Conservation (phyloP, 2,329 filamentous ascomycete genomes). For the Helotiales sp. region DNA sequence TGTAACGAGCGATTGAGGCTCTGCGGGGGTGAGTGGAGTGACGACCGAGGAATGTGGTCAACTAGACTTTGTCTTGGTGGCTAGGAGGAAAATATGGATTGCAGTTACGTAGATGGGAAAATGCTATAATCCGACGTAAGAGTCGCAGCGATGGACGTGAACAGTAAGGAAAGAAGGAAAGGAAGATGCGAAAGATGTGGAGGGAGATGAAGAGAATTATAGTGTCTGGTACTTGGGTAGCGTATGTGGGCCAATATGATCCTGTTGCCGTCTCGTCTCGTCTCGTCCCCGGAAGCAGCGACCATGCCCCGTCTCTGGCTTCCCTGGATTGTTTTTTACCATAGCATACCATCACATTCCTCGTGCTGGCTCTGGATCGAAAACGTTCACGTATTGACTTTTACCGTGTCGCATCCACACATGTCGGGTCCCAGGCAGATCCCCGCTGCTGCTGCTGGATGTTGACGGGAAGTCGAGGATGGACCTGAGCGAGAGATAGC, state of each 20-base stretch:
- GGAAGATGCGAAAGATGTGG: background rate
- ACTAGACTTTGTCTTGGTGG: conserved; percentile 1
- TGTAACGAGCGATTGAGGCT: conserved; percentile 16
- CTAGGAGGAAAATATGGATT: background rate
- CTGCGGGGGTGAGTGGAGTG: conserved; percentile 2
- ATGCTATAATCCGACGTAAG: background rate
- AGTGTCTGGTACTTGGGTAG: background rate
- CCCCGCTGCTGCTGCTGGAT: background rate
- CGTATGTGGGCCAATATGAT: background rate
- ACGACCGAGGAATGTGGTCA: background rate
- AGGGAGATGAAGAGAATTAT: conserved; percentile 6
- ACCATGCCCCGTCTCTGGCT: background rate
- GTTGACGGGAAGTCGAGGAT: background rate
- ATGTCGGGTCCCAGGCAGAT: background rate
- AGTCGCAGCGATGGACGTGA: background rate
- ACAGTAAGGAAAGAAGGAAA: background rate
- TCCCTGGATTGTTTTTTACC: background rate
- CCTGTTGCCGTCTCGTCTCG: background rate
- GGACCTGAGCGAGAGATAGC: background rate
- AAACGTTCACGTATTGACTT: no score
- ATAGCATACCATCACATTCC: background rate
- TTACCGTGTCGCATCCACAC: background rate
- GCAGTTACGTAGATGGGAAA: no score
- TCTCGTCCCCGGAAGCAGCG: background rate
- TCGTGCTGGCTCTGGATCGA: background rate